phyloP scores from a whole-genome alignment of 1,139 yeast genomes.

The Taphrina flavorubra region DNA sequence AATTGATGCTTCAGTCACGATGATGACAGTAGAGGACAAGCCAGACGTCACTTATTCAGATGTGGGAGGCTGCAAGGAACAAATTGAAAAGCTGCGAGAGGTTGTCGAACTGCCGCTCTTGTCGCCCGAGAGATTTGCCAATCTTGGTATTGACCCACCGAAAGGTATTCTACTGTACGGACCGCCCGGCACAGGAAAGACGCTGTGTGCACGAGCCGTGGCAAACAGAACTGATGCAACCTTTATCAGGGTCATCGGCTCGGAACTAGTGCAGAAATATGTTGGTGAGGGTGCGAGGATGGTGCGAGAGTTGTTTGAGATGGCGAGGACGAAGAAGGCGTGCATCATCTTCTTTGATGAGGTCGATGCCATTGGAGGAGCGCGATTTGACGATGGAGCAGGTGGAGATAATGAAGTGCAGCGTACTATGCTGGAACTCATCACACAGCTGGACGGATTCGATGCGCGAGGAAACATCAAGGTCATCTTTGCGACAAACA shows the following conservation, averaged over 20 bases:
- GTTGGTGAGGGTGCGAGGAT: slow-evolving; percentile 99
- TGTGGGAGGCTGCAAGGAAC: slow-evolving; percentile 98
- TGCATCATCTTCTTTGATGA: slow-evolving; percentile 96
- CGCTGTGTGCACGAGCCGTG: slow-evolving; percentile 96
- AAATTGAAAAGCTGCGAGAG: slow-evolving; percentile 93
- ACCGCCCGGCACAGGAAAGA: slow-evolving; percentile 99
- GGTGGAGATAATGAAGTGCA: slow-evolving; percentile 99
- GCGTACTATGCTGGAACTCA: slow-evolving; percentile 96
- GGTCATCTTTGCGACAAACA: slow-evolving; percentile 98
- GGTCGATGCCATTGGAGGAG: slow-evolving; percentile 98
- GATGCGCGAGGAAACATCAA: slow-evolving; percentile 98
- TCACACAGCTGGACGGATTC: slow-evolving; percentile 95
- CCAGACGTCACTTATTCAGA: slow-evolving; percentile 86
- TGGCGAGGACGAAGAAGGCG: slow-evolving; percentile 98
- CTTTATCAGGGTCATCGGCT: slow-evolving; percentile 94
- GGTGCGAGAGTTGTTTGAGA: slow-evolving; percentile 97
- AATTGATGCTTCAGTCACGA: slow-evolving; percentile 97
- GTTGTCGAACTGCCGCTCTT: slow-evolving; percentile 94
- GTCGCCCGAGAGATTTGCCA: slow-evolving; percentile 95
- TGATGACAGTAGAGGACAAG: slow-evolving; percentile 99
- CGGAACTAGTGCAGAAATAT: slow-evolving; percentile 95
- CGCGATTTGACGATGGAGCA: slow-evolving; percentile 98
- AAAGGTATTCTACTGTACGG: slow-evolving; percentile 95
- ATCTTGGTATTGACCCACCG: slow-evolving; percentile 96
- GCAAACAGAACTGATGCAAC: slow-evolving; percentile 99